Evolutionary conservation across 2,329 filamentous ascomycete species (phyloP).

Genomic region (Aspergillus sp.): DNA sequence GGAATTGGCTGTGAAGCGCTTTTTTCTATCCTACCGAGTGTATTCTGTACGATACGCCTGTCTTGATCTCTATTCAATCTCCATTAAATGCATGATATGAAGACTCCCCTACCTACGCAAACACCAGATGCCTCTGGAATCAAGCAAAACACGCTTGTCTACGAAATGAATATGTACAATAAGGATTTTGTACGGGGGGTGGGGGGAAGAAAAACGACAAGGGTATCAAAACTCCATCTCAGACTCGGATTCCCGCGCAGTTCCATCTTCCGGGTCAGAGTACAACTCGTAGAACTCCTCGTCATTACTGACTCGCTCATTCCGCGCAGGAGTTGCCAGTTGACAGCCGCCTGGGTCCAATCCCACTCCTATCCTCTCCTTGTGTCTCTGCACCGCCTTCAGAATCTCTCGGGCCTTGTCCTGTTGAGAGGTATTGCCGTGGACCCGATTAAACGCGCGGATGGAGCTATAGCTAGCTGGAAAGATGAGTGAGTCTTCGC

Average conservation of each 20-base stretch:
- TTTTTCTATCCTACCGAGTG: no score
- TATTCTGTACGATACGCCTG: no score
- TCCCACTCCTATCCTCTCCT: slow-evolving; percentile 46
- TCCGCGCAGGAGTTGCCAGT: slow-evolving; percentile 47
- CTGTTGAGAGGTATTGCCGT: slow-evolving; percentile 36
- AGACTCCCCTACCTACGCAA: no score
- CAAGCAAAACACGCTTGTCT: no score
- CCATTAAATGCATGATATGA: no score
- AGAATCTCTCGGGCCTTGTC: slow-evolving; percentile 42
- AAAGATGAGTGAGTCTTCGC: slow-evolving; percentile 30
- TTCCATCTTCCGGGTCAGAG: not conserved
- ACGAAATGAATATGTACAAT: no score
- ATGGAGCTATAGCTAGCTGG: slow-evolving; percentile 29
- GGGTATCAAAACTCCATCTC: not conserved
- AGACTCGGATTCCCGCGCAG: not conserved
- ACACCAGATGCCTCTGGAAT: no score
- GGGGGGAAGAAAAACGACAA: not conserved
- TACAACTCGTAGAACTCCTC: slow-evolving; percentile 39
- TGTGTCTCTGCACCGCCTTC: slow-evolving; percentile 43
- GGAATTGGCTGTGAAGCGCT: not conserved
- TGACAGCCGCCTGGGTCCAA: slow-evolving; percentile 49
- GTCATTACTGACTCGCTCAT: slow-evolving; percentile 44
- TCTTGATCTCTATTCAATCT: no score
- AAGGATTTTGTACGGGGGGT: no score
- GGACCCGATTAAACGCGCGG: slow-evolving; percentile 36